phyloP scores from a whole-genome alignment of 2,329 filamentous ascomycete genomes.

The Curvularia spicifera region DNA sequence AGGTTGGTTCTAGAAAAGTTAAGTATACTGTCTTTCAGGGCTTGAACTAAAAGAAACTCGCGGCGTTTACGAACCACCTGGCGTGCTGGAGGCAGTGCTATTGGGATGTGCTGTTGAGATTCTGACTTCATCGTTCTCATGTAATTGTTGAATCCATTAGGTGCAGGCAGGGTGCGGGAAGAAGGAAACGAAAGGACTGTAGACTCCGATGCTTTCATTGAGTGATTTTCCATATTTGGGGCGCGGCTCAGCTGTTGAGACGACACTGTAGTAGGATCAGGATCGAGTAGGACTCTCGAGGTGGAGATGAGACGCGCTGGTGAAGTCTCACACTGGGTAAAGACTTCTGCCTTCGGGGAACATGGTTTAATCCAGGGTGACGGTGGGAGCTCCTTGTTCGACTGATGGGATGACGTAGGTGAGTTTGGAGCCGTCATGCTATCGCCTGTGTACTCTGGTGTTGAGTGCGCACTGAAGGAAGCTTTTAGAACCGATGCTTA shows the following conservation, averaged over 20 bases:
- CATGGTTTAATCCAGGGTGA: background rate
- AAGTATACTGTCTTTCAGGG: constrained; percentile 2
- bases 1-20: background rate
- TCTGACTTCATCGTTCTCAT: constrained; percentile 3
- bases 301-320: background rate
- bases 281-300: background rate
- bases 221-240: background rate
- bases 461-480: background rate
- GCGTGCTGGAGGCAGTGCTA: background rate
- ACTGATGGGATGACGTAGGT: background rate
- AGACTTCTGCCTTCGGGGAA: background rate
- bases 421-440: background rate
- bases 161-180: background rate
- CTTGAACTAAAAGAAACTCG: background rate
- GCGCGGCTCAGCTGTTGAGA: background rate
- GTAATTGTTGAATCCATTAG: background rate
- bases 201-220: background rate
- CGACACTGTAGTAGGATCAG: background rate
- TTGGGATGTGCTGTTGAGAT: background rate
- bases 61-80: background rate
- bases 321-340: background rate
- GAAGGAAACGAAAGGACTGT: background rate
- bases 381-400: background rate
- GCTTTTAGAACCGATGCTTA: background rate
- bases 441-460: background rate